Evolutionary conservation across 345 rosid genomes (phyloP), one percentile per base, ranked within the genome.

Genomic region (Eutrema yunnanense): DNA sequence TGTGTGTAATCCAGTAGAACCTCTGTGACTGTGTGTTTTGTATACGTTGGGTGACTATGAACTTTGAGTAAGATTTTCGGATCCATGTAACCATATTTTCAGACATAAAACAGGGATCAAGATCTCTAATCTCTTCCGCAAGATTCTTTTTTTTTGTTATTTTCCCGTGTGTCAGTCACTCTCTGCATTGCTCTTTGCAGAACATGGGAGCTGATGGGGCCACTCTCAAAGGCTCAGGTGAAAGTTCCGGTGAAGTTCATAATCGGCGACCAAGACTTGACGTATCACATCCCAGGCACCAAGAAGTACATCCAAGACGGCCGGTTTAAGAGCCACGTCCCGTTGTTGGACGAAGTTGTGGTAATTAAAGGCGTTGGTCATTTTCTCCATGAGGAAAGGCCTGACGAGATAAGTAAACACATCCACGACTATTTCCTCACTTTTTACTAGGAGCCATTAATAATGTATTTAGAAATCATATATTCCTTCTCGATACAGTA

Each of bases 211-310:
- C 65, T 78, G 26, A 72, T 67, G 73, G 77, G 58, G 11, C 0
- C 73, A 29, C 42, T 67, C 7, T 60, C 69, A 43, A 32, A 55
- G 2, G 53, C 69, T 37, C 65, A 73, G 11, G 78, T 78, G 54
- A 72, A 72, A 73, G 78, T 78, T 4, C 78, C 78, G 11, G 81
- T 78, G 41, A 78, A 78, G 66, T 78, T 78, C 22, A 73, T 78
- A 66, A 62, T 73, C 2, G 77, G 74, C 1, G 81, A 67, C 65
- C 52, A 59, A 37, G 81, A 78, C 13, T 53, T 72, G 71, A 67
- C 73, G 0, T 78, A 78, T 10, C 73, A 66, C 63, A 44, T 52
- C 4, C 78, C 77, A 8, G 70, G 81, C 2, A 55, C 73, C 27
- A 72, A 73, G 66, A 68, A 73, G 29, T 78, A 72, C 61, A 78